Conservation (phyloP, 805 yeast species). For the Candida hispaniensis region DNA sequence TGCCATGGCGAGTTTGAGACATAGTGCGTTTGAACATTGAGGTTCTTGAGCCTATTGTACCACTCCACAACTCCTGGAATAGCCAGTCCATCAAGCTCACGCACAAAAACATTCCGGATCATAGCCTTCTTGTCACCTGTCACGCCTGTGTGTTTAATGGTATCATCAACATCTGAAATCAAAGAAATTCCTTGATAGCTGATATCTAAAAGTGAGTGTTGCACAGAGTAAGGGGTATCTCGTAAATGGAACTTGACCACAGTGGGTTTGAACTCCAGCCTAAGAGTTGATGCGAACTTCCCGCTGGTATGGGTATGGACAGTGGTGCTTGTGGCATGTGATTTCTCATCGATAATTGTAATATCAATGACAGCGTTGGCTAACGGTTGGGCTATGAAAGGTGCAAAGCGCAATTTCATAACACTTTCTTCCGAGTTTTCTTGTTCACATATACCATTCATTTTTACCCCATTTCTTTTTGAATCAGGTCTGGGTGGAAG, state of each 20-base stretch:
- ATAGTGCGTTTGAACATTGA: conserved; percentile 41
- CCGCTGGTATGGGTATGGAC: conserved; percentile 53
- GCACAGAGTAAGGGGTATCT: conserved; percentile 17
- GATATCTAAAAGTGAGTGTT: conserved; percentile 34
- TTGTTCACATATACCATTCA: too few relatives aligned
- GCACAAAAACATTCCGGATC: conserved; percentile 65
- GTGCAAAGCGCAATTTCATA: conserved; percentile 53
- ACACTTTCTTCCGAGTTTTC: conserved; percentile 35
- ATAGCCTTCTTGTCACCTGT: conserved; percentile 77
- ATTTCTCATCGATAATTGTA: conserved; percentile 37
- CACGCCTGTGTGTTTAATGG: conserved; percentile 83
- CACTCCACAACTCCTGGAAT: conserved; percentile 67
- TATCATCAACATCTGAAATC: conserved; percentile 90
- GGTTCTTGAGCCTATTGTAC: conserved; percentile 34
- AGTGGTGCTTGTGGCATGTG: conserved; percentile 22
- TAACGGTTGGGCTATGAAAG: conserved; percentile 58
- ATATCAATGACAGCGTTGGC: conserved; percentile 46
- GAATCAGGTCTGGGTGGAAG: not conserved
- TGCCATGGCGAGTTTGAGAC: conserved; percentile 97
- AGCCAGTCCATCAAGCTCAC: conserved; percentile 53
- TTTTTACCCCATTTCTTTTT: too few relatives aligned
- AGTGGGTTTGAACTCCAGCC: conserved; percentile 51
- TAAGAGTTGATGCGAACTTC: conserved; percentile 44
- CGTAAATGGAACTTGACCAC: conserved; percentile 31
- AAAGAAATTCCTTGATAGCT: conserved; percentile 47